Evolutionary conservation across 2,329 filamentous ascomycete species (phyloP).

Genomic region (Penicillium griseofulvum): DNA sequence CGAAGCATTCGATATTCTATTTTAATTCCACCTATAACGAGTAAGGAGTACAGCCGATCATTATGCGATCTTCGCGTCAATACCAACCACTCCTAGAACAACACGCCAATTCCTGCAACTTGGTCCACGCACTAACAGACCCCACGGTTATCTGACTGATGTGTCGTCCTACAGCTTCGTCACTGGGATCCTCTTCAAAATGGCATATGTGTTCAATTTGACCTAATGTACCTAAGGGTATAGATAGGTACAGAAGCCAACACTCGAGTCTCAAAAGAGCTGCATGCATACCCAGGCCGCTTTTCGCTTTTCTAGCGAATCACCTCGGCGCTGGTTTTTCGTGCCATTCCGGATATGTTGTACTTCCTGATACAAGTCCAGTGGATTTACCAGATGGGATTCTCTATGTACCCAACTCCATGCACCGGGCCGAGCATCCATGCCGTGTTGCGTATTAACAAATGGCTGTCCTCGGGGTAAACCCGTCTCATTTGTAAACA

Average conservation of each 20-base stretch:
- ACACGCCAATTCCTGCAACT: conserved; percentile 2
- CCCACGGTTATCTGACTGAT: not conserved
- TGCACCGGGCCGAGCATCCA: conserved; percentile 23
- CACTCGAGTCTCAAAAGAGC: conserved; percentile 9
- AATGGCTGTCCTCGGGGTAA: conserved; percentile 1
- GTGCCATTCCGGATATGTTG: conserved; percentile 6
- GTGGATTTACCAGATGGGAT: conserved; percentile 7
- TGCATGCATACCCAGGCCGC: conserved; percentile 14
- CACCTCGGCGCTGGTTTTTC: not conserved
- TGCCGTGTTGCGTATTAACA: conserved; percentile 6
- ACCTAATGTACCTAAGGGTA: not conserved
- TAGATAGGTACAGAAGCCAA: conserved; percentile 1
- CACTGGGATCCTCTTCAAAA: not conserved
- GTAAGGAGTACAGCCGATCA: conserved; percentile 2
- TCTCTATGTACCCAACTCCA: conserved; percentile 13
- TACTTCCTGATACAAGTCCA: conserved; percentile 5
- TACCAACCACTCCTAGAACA: conserved; percentile 8
- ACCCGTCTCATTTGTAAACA: not conserved
- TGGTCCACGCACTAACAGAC: not conserved
- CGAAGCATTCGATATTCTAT: not conserved
- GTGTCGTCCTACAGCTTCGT: not conserved
- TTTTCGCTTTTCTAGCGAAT: not conserved
- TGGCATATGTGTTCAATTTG: not conserved
- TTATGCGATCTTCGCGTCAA: conserved; percentile 8
- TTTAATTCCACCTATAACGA: not conserved